These are phyloP conservation scores for Gastrodia elata DNA, from an alignment of 106 monocot genomes.

Conservation along the genomic window DNA sequence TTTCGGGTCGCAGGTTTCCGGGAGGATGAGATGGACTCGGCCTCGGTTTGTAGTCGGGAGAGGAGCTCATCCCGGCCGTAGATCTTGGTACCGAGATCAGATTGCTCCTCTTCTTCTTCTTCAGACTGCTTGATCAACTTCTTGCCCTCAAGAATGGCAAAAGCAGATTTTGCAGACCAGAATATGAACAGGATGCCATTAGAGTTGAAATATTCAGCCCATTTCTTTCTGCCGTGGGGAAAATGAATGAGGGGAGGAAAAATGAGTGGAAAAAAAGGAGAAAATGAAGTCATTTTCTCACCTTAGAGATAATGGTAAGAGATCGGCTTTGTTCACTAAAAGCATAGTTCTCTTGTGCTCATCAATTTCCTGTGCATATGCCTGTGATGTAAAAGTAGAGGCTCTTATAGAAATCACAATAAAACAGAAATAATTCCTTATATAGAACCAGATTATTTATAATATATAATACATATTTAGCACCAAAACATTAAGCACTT, in stretches of 20 bases:
- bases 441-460: no score
- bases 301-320: conserved; percentile 67
- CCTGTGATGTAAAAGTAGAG: conserved; percentile 23
- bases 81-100: conserved; percentile 52
- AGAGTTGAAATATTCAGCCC: conserved; percentile 74
- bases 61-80: conserved; percentile 74
- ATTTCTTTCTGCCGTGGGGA: conserved; percentile 44
- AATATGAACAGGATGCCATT: conserved; percentile 70
- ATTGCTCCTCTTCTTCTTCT: conserved; percentile 19
- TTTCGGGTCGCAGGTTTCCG: conserved; percentile 15
- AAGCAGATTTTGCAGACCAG: conserved; percentile 96
- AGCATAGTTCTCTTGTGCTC: conserved; percentile 77
- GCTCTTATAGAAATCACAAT: not conserved
- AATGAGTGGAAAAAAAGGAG: conserved; percentile 1
- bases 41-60: conserved; percentile 68
- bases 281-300: conserved; percentile 1
- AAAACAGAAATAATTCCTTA: no score
- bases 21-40: conserved; percentile 39
- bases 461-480: no score
- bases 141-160: conserved; percentile 68
- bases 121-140: conserved; percentile 18
- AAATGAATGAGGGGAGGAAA: not conserved
- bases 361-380: conserved; percentile 81
- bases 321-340: conserved; percentile 94
- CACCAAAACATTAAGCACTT: no score